Base-by-base conservation (phyloP, 106 monocot genomes). In the Hemerocallis citrina region DNA sequence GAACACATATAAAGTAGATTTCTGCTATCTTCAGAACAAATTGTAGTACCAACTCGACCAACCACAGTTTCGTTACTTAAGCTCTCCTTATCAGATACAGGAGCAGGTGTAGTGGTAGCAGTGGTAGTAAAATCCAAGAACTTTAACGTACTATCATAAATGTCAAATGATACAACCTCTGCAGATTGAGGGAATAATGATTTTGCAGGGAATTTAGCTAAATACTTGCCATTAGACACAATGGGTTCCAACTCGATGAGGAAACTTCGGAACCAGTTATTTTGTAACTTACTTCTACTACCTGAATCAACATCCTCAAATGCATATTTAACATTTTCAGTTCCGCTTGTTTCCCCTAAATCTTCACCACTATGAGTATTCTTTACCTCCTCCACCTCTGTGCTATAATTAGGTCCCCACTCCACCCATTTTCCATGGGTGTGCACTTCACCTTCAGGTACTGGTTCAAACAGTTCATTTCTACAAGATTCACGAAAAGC, bases 81-180 rank as follows among this genome's bases (percentile, higher is more conserved):
- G 25, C 40, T 40, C 39, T 62, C 45, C 55, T 62, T 57, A 51
- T 33, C 34, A 61, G n/a, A 38, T 37, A 38, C 25, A 47, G 9
- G 30, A 63, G 19, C 30, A 32, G 40, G 27, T 39, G 39, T 36
- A 63, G 55, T 41, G 59, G 19, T 36, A 32, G 40, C 34, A 59
- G 39, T 36, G 59, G 55, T 41, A 71, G 29, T 28, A 31, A 62
- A 74, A 3, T 81, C 71, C 62, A 89, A 69, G 46, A 85, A 85
- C 20, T 25, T 77, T 38, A 78, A 48, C 62, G 71, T 74, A 22
- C 34, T 61, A 51, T 68, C 55, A 67, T 62, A 77, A 55, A 96
- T 78, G 54, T 72, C 79, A 61, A 91, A 96, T 34, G 91, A 91
- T 40, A 88, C 55, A 67, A 87, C 84, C 32, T 79, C 72, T 37